A percentile compares a stretch with the other conserved stretches of the same genome.
These are phyloP conservation scores for Zygnema cylindricum DNA, from an alignment of 139 green algal species.

Conservation along the genomic window DNA sequence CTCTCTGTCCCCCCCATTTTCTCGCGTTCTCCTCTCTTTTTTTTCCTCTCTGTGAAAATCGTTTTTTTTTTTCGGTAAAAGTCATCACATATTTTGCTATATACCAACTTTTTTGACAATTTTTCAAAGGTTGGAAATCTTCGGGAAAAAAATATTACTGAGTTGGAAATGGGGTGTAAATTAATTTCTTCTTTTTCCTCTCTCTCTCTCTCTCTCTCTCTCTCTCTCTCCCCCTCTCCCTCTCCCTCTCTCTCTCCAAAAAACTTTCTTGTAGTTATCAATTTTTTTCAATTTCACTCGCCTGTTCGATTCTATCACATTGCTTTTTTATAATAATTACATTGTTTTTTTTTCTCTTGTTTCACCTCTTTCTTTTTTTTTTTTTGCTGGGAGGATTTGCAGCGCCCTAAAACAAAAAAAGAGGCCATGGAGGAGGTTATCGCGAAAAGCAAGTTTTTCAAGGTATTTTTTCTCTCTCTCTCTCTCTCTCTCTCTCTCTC, in stretches of 20 bases:
- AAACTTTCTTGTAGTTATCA: background rate
- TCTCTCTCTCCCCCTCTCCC: background rate
- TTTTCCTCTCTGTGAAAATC: too few relatives aligned
- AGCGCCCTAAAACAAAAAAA: constrained; percentile 63
- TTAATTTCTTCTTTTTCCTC: background rate
- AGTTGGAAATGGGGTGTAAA: too few relatives aligned
- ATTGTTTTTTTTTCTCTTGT: background rate
- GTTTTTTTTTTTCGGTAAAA: too few relatives aligned
- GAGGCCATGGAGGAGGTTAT: constrained; percentile 98
- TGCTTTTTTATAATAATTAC: background rate
- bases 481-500: background rate
- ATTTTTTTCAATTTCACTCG: background rate
- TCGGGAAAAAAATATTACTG: too few relatives aligned
- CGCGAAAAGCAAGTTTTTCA: constrained; percentile 86
- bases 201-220: background rate
- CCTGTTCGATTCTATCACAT: background rate
- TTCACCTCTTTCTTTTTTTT: too few relatives aligned
- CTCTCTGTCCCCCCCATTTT: constrained; percentile 8
- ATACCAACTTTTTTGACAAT: too few relatives aligned
- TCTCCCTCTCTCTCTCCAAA: constrained; percentile 4
- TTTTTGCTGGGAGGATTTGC: constrained; percentile 17
- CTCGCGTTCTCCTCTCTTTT: background rate
- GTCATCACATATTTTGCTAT: too few relatives aligned
- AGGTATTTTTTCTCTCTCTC: constrained; percentile 32
- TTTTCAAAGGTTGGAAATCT: too few relatives aligned